Base-by-base conservation (phyloP, 768 basidiomycete species). In the Asterophora parasitica region DNA sequence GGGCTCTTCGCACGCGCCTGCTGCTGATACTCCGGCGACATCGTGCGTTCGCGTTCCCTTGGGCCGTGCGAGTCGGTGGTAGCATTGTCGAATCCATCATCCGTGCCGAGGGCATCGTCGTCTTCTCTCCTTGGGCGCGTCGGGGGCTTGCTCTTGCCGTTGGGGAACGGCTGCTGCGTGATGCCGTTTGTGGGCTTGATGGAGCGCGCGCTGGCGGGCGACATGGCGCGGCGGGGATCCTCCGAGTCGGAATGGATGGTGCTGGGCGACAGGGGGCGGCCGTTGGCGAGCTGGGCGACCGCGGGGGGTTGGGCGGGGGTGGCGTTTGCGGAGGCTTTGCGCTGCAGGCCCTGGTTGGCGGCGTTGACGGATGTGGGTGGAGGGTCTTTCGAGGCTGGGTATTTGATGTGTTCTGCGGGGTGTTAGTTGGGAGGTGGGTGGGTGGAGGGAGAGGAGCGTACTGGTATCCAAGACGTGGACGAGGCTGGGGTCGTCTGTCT, bases 401-500 rank as follows among this genome's bases (percentile, higher is more conserved):
- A 61, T 48, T 61, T 61, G 49, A 61, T 61, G 41, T 59, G 64
- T 44, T 62, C 63, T 66, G 28, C 12, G 41, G 30, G 48, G 45
- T 26, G 9, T 46, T 8, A 53, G 40, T 16, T 20, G 30, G 13
- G 12, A 17, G 10, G 2, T 28, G 27, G 26, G 16, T 9, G 17
- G 26, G 48, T 46, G n/a, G n/a, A 28, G 20, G 30, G 31, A 34
- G n/a, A 15, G n/a, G 16, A 26, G 81, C 90, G 54, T 52, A 94
- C 94, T 92, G 7, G 95, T 97, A 65, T 99, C 96, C 51, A 99
- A 76, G 49, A 96, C 81, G 62, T 97, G 89, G n/a, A 95, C 78
- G 41, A 88, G 61, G 16, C 75, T 77, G 8, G 86, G 81, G 65
- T 97, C 92, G 45, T 96, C 94, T 7, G 76, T 71, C 58, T 81